These are phyloP conservation scores for Blastobotrys capitulatus DNA, from an alignment of 1,139 yeast species.

Conservation along the genomic window DNA sequence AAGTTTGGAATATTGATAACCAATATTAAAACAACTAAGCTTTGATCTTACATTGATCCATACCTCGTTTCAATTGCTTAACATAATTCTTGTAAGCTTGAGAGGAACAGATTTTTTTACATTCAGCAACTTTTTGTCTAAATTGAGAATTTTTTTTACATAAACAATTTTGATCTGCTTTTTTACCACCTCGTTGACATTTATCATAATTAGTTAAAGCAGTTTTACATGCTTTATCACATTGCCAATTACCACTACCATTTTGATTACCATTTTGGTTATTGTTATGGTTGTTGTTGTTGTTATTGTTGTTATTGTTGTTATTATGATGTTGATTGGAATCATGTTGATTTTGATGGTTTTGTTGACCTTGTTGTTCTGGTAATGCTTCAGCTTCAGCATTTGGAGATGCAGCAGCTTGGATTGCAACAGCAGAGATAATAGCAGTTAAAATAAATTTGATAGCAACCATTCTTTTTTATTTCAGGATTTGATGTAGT, in stretches of 20 bases:
- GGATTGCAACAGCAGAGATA: not conserved
- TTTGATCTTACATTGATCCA: slow-evolving; percentile 4
- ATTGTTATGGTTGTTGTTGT: not conserved
- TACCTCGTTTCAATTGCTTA: slow-evolving; percentile 1
- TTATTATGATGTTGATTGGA: not conserved
- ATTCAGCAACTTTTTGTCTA: not conserved
- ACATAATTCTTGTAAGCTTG: not conserved
- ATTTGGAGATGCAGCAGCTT: not conserved
- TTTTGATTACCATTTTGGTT: not conserved
- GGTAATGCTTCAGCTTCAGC: not conserved
- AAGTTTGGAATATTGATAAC: no score
- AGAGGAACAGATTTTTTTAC: not conserved
- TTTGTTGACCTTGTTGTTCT: not conserved
- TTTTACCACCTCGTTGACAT: not conserved
- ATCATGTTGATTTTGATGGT: not conserved
- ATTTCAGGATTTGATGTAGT: not conserved
- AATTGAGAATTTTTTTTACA: slow-evolving; percentile 4
- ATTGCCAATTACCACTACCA: slow-evolving; percentile 1
- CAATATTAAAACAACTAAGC: no score
- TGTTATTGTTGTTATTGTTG: not conserved
- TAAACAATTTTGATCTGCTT: slow-evolving; percentile 8
- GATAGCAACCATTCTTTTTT: not conserved
- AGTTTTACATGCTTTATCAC: slow-evolving; percentile 1
- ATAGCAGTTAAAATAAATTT: not conserved
- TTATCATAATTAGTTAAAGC: slow-evolving; percentile 5